Base-by-base conservation (phyloP, 2,329 filamentous ascomycete species). In the Epichloe scottii region DNA sequence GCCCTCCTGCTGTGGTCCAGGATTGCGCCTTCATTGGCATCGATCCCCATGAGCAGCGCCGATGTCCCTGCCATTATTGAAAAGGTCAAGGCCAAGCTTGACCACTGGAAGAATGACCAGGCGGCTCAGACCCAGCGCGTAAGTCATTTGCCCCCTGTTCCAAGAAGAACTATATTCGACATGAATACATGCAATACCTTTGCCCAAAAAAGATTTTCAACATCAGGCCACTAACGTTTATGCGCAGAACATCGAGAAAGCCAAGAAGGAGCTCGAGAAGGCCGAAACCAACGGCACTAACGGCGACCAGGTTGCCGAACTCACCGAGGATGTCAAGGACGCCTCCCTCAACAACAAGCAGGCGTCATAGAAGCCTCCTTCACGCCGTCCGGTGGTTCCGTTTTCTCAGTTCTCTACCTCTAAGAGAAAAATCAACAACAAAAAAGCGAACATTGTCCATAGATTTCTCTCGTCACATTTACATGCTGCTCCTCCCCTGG, bases 21-120 rank as follows among this genome's bases (percentile, higher is more conserved):
- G 87, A 95, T 69, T 86, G 95, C 58, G 75, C 81, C 58, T 85
- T 86, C 69, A 78, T 97, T 65, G 84, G 84, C 60, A 81, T 97
- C 59, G 85, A 95, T 53, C 87, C 91, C 93, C 34, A 89, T 91
- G 78, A 87, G 82, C 69, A 81, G 89, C 63, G 77, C 82, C 51
- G 91, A 95, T 61, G 83, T 97, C 14, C 82, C 90, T 26, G 74
- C 75, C 54, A 81, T 86, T 14, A 73, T 88, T 45, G 89, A 96
- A 75, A 91, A 95, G 76, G 80, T 97, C 62, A 89, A 91, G 71
- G 87, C 82, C 64, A 97, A 97, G 80, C 77, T 97, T 49, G 82
- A 82, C 33, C 77, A 85, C 69, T 98, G 91, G 89, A 95, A 95
- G 77, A 75, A 79, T 49, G 87, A 95, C 71, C 93, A 97, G 75